Base-by-base conservation (phyloP, 2,329 filamentous ascomycete species). In the Hypoxylon sp. region DNA sequence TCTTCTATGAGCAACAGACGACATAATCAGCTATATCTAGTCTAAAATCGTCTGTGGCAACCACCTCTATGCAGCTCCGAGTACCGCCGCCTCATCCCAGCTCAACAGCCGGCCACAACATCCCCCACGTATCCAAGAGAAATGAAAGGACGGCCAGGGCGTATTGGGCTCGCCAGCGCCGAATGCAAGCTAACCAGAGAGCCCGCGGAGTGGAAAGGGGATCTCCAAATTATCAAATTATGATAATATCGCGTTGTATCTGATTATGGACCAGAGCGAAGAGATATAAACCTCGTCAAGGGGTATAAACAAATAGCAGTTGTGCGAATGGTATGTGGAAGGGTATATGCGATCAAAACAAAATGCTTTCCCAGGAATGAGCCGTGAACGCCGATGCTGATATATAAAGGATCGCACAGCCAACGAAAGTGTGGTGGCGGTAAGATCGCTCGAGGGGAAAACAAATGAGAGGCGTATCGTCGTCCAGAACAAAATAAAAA, bases 361-460 rank as follows among this genome's bases (percentile, higher is more conserved):
- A n/a, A 62, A 57, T 55, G 53, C 48, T 53, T 59, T 54, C 61
- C 61, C 52, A 24, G 28, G 51, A 61, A 49, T 45, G n/a, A 64
- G 49, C 67, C 67, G 49, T 22, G 49, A 67, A 67, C 67, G 64
- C 67, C 67, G 16, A 67, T 69, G 67, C 67, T 69, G 57, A 55
- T 64, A 59, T 44, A 51, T 65, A 45, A 42, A 51, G 46, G 46
- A 56, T 60, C 56, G 45, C 48, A 54, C 22, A 51, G 44, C 60
- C 52, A 61, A 52, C 52, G 30, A 28, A 26, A 48, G 33, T 49
- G 45, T 59, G 26, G 48, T 32, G 54, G 32, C 38, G 28, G 54
- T 44, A 32, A 44, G 46, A 38, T 46, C 61, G 53, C 40, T 62
- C 53, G 49, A 45, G 42, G 24, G 20, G 2, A 50, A n/a, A n/a